Evolutionary conservation across 805 yeast species (phyloP).

Genomic region (Lipomyces chichibuensis): DNA sequence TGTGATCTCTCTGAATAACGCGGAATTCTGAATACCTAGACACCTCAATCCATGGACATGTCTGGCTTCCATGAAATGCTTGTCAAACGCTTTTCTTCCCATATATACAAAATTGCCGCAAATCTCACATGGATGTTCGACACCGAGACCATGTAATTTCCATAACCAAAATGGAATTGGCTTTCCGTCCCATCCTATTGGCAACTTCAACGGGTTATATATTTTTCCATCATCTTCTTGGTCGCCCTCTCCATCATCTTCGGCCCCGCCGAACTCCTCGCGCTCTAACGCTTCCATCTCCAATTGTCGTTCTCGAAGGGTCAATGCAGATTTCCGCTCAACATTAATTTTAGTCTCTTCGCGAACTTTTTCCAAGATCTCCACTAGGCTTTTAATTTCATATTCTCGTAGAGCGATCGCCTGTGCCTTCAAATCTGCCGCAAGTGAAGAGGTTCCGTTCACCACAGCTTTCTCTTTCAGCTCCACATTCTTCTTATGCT

Average conservation of each 20-base stretch:
- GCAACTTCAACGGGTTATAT: constrained; percentile 60
- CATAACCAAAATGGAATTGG: constrained; percentile 95
- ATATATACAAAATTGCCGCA: constrained; percentile 75
- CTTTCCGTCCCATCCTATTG: constrained; percentile 83
- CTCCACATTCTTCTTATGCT: constrained; percentile 60
- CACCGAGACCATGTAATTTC: constrained; percentile 83
- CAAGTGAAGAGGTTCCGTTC: background rate
- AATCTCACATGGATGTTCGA: constrained; percentile 75
- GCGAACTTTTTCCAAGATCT: constrained; percentile 49
- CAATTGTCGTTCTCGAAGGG: constrained; percentile 66
- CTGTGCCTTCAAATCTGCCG: constrained; percentile 28
- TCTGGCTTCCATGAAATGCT: constrained; percentile 71
- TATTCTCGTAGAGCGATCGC: constrained; percentile 46
- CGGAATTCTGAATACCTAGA: constrained; percentile 66
- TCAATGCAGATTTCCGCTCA: constrained; percentile 67
- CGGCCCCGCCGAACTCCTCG: constrained; percentile 40
- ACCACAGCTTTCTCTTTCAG: constrained; percentile 25
- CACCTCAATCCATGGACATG: constrained; percentile 75
- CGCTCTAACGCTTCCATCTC: constrained; percentile 53
- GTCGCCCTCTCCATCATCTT: constrained; percentile 38
- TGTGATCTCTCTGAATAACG: constrained; percentile 64
- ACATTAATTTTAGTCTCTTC: constrained; percentile 60
- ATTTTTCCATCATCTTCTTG: constrained; percentile 45
- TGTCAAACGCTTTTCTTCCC: constrained; percentile 72
- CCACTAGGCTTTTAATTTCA: constrained; percentile 47